A percentile compares a stretch with the other conserved stretches of the same genome.
These are phyloP conservation scores for Spinellus fusiger DNA, from an alignment of 192 early-diverging fungal genomes.

Conservation along the genomic window DNA sequence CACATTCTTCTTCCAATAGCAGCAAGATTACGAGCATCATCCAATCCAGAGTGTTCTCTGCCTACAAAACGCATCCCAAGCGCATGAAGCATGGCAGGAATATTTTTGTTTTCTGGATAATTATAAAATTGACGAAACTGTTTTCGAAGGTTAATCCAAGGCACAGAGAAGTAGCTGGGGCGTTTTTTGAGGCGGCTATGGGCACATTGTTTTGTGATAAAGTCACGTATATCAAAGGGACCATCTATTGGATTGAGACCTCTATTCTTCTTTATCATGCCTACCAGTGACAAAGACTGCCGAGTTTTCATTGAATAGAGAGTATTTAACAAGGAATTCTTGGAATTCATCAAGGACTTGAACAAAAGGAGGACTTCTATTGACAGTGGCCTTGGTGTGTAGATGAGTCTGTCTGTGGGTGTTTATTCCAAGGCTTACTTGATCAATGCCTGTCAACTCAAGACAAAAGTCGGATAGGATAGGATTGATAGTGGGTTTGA, in stretches of 20 bases:
- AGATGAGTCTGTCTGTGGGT: neutral
- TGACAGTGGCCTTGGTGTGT: conserved; percentile 34
- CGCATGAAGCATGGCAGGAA: conserved; percentile 57
- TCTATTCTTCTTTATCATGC: neutral
- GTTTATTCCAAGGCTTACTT: conserved; percentile 38
- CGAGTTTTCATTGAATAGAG: conserved; percentile 34
- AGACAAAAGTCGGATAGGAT: conserved; percentile 69
- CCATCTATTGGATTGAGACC: conserved; percentile 36
- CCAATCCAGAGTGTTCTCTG: conserved; percentile 71
- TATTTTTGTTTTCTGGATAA: conserved; percentile 36
- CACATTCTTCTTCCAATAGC: conserved; percentile 58
- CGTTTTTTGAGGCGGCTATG: conserved; percentile 38
- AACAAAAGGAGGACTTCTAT: conserved; percentile 42
- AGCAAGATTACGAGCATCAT: conserved; percentile 77
- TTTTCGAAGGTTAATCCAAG: conserved; percentile 63
- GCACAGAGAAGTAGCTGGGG: conserved; percentile 54
- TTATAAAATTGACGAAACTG: conserved; percentile 52
- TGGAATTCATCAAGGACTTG: conserved; percentile 46
- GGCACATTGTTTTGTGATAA: conserved; percentile 71
- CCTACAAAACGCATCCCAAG: conserved; percentile 67
- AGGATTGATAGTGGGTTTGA: conserved; percentile 60
- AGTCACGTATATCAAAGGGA: conserved; percentile 80
- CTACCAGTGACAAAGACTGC: conserved; percentile 38
- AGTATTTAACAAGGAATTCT: conserved; percentile 37
- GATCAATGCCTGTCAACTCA: conserved; percentile 74